phyloP scores from a whole-genome alignment of 441 rosid species.

The Pelargonium citronellum region DNA sequence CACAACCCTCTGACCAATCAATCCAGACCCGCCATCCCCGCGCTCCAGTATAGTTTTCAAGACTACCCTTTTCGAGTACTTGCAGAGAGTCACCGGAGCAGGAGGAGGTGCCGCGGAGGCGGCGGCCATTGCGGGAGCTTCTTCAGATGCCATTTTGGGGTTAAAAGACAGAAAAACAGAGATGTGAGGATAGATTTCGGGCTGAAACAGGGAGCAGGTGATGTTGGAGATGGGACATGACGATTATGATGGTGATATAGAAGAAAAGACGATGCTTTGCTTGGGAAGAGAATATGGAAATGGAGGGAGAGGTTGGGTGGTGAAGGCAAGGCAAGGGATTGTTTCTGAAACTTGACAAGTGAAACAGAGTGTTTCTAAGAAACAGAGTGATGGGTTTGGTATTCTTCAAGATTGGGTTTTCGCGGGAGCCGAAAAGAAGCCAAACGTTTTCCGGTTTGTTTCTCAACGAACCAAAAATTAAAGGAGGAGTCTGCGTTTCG shows the following conservation, averaged over 20 bases:
- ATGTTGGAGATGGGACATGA: conserved; percentile 12
- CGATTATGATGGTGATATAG: conserved; percentile 31
- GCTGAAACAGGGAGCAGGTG: background rate
- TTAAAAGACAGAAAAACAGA: too few species aligned
- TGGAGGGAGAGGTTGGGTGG: conserved; percentile 35
- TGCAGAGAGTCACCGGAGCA: conserved; percentile 20
- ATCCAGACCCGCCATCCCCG: conserved; percentile 39
- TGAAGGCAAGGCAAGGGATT: conserved; percentile 56
- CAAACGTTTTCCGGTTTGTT: conserved; percentile 5
- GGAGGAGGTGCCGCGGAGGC: background rate
- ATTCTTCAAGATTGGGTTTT: conserved; percentile 42
- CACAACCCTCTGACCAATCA: conserved; percentile 49
- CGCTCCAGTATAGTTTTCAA: conserved; percentile 47
- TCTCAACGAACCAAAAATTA: too few species aligned
- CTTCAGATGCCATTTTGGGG: conserved; percentile 33
- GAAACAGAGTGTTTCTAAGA: conserved; percentile 16
- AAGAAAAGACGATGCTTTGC: conserved; percentile 31
- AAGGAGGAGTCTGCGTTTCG: too few species aligned
- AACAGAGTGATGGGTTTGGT: conserved; percentile 52
- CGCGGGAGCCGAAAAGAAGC: conserved; percentile 45
- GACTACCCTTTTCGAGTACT: conserved; percentile 59
- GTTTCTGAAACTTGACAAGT: conserved; percentile 29
- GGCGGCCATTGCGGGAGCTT: background rate
- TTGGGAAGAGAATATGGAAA: conserved; percentile 27
- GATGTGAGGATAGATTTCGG: background rate